These are phyloP conservation scores for Pleoardoris graminearum DNA, from an alignment of 2,329 filamentous ascomycete species.

Conservation along the genomic window DNA sequence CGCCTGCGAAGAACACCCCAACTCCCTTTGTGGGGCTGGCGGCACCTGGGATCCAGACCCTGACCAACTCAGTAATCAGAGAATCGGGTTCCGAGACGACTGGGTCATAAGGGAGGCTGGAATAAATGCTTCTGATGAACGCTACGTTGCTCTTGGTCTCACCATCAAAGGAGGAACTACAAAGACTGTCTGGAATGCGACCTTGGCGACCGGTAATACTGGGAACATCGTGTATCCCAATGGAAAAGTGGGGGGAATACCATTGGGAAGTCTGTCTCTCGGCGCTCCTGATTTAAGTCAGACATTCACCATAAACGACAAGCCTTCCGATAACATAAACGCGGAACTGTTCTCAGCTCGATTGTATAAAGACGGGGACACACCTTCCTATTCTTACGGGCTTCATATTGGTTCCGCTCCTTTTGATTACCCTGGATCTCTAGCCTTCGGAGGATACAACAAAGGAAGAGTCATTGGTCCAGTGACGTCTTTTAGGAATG, in stretches of 20 bases:
- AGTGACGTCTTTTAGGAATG: constrained; percentile 23
- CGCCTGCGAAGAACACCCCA: constrained; percentile 13
- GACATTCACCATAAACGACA: not conserved
- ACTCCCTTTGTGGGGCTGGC: constrained; percentile 15
- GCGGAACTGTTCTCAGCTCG: constrained; percentile 6
- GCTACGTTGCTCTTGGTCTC: not conserved
- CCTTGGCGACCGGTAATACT: not conserved
- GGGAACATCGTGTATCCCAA: constrained; percentile 6
- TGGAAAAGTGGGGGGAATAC: constrained; percentile 6
- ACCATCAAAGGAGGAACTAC: not conserved
- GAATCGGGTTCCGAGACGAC: not conserved
- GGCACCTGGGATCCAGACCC: constrained; percentile 17
- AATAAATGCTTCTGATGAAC: not conserved
- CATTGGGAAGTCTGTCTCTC: constrained; percentile 6
- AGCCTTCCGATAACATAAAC: not conserved
- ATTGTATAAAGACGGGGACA: constrained; percentile 17
- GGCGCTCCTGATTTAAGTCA: constrained; percentile 2
- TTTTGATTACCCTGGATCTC: constrained; percentile 30
- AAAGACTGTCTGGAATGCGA: constrained; percentile 8
- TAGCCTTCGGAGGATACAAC: constrained; percentile 45
- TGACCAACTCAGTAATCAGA: not conserved
- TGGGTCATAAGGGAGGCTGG: not conserved
- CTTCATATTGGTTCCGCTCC: constrained; percentile 42
- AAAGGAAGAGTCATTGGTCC: constrained; percentile 34
- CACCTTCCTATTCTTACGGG: constrained; percentile 33